phyloP scores from a whole-genome alignment of 2,329 filamentous ascomycete species.

The Botrytis paeoniae region DNA sequence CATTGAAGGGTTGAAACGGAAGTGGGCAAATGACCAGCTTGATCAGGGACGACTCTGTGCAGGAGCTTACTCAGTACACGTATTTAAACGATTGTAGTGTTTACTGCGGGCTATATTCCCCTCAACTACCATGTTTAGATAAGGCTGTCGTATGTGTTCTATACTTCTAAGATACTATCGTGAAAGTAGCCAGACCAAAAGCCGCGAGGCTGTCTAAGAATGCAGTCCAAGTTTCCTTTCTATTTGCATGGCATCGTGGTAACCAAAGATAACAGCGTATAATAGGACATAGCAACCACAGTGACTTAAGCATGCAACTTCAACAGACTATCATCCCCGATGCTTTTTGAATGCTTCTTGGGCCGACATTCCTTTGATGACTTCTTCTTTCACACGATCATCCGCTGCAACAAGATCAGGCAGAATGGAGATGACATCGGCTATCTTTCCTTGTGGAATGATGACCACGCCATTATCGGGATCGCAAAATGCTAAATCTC shows the following conservation, averaged over 20 bases:
- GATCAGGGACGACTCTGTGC: not conserved
- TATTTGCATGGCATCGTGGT: not conserved
- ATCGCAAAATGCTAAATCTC: slow-evolving; percentile 70
- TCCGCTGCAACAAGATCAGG: slow-evolving; percentile 45
- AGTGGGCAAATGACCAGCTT: not conserved
- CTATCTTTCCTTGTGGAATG: slow-evolving; percentile 60
- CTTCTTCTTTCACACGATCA: slow-evolving; percentile 61
- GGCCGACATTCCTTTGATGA: slow-evolving; percentile 59
- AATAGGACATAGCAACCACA: not conserved
- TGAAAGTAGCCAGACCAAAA: not conserved
- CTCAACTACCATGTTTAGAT: not conserved
- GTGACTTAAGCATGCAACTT: too few species aligned
- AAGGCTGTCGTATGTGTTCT: not conserved
- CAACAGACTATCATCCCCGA: slow-evolving; percentile 22
- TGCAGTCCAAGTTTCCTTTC: not conserved
- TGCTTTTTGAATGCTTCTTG: slow-evolving; percentile 60
- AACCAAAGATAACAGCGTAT: not conserved
- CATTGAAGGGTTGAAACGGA: not conserved
- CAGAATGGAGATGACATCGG: slow-evolving; percentile 56
- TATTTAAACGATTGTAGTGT: not conserved
- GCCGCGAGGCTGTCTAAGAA: not conserved
- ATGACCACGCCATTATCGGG: slow-evolving; percentile 66
- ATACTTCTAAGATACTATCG: not conserved
- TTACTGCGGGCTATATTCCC: not conserved
- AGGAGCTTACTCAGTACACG: not conserved